Conservation (phyloP, 2,329 filamentous ascomycete species). For the Didymellaceae sp. region DNA sequence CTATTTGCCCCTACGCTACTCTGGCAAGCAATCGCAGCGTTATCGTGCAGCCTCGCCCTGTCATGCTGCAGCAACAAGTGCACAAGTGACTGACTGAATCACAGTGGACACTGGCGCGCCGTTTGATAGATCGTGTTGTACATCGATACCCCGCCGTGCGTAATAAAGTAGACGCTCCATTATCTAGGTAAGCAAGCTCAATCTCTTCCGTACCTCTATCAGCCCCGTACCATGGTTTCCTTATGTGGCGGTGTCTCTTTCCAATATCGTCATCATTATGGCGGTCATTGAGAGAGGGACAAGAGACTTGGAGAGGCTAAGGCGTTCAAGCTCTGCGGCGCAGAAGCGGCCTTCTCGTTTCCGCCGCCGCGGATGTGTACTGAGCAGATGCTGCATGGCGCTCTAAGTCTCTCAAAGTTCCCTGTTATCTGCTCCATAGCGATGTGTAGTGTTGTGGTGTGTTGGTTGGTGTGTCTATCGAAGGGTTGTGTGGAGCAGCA, state of each 20-base stretch:
- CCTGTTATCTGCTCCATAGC: too few species aligned
- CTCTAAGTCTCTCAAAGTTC: not conserved
- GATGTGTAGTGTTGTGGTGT: not conserved
- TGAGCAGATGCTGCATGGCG: not conserved
- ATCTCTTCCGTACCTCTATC: not conserved
- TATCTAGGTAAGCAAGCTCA: conserved; percentile 40
- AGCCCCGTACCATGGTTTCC: not conserved
- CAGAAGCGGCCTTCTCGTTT: not conserved
- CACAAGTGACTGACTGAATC: conserved; percentile 2
- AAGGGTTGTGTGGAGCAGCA: conserved; percentile 4
- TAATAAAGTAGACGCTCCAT: conserved; percentile 28
- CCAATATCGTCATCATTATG: not conserved
- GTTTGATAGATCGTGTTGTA: conserved; percentile 43
- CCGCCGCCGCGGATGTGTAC: not conserved
- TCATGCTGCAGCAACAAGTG: not conserved
- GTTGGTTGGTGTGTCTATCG: too few species aligned
- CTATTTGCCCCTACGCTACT: not conserved
- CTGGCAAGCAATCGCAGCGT: not conserved
- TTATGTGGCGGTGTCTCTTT: not conserved
- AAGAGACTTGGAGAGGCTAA: not conserved
- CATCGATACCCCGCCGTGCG: conserved; percentile 36
- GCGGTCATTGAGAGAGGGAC: not conserved
- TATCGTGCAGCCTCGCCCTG: not conserved
- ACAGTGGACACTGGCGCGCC: conserved; percentile 16
- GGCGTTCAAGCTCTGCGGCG: not conserved